Base-by-base conservation (phyloP, 805 yeast genomes). In the Cyberlindnera subsufficiens region DNA sequence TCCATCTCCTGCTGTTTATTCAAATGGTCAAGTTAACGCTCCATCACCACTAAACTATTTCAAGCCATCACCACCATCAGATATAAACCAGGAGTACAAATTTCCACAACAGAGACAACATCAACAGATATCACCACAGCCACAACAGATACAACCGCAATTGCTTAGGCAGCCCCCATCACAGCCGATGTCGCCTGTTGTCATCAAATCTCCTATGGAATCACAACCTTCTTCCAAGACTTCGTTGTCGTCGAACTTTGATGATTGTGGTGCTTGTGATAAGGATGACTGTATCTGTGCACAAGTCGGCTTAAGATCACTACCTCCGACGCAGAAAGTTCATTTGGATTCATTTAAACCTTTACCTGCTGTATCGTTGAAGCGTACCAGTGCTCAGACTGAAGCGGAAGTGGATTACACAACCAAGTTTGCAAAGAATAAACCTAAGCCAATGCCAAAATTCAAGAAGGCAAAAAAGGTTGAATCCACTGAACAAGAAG, bases 251-350 rank as follows among this genome's bases (percentile, higher is more conserved):
- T 47, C 56, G 8, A 41, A 39, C 25, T 42, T 42, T 17, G 50
- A 43, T 30, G 62, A 56, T 31, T 83, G 90, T 59, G 83, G 80
- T 3, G 76, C 78, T n/a, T 83, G 90, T 57, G 59, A 67, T 34
- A 80, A 80, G 56, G 88, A 81, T 39, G 80, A 74, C 43, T 84
- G 90, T 56, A 59, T 82, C 13, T 83, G 90, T 59, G 88, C 74
- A 6, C 56, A 55, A 29, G 62, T 61, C 31, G 68, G 65, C 3
- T 42, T 61, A 22, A 58, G 52, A 47, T 50, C 59, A 35, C 43
- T 30, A 19, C 30, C 31, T 10, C 31, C 38, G 15, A 22, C 18
- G 32, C 52, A 58, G 66, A 64, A 29, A 52, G 66, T 14, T 2
- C 30, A 31, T 3, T 37, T 34, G 35, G 33, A 34, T 14, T 6